Percentiles rank a stretch among this genome's conserved stretches.
These are phyloP conservation scores for Hirschioporus abietinus DNA, from an alignment of 768 basidiomycete genomes.

Conservation along the genomic window DNA sequence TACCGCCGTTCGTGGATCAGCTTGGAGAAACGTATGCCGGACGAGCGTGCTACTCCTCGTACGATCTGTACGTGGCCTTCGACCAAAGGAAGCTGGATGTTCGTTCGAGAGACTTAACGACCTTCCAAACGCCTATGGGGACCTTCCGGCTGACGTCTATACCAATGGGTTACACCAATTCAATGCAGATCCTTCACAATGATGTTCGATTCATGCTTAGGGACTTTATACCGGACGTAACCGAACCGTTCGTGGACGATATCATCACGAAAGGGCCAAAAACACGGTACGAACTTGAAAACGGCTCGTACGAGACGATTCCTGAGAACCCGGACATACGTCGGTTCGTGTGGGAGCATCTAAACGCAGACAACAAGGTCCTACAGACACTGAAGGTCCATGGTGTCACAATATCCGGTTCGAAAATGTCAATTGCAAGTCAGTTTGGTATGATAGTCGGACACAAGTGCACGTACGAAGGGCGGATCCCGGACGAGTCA, in stretches of 20 bases:
- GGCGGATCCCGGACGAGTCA: constrained; percentile 8
- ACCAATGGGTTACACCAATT: constrained; percentile 18
- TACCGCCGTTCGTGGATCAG: constrained; percentile 15
- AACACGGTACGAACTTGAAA: constrained; percentile 18
- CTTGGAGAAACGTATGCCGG: constrained; percentile 17
- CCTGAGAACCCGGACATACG: constrained; percentile 24
- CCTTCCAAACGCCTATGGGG: constrained; percentile 15
- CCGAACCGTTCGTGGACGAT: constrained; percentile 21
- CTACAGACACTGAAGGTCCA: constrained; percentile 24
- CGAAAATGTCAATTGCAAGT: constrained; percentile 6
- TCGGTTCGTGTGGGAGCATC: constrained; percentile 33
- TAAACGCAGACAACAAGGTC: constrained; percentile 28
- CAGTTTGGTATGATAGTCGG: constrained; percentile 9
- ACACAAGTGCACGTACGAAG: constrained; percentile 12
- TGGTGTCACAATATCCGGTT: constrained; percentile 19
- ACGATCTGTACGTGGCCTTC: constrained; percentile 15
- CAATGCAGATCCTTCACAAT: constrained; percentile 24
- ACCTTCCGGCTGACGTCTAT: constrained; percentile 10
- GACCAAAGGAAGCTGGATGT: constrained; percentile 11
- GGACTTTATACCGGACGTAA: constrained; percentile 23
- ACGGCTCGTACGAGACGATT: constrained; percentile 16
- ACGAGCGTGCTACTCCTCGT: constrained; percentile 6
- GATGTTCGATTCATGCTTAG: constrained; percentile 33
- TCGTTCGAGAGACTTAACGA: constrained; percentile 15
- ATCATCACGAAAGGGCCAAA: constrained; percentile 20